phyloP scores from a whole-genome alignment of 192 early-diverging fungal genomes.

The Backusella tarrabulga region DNA sequence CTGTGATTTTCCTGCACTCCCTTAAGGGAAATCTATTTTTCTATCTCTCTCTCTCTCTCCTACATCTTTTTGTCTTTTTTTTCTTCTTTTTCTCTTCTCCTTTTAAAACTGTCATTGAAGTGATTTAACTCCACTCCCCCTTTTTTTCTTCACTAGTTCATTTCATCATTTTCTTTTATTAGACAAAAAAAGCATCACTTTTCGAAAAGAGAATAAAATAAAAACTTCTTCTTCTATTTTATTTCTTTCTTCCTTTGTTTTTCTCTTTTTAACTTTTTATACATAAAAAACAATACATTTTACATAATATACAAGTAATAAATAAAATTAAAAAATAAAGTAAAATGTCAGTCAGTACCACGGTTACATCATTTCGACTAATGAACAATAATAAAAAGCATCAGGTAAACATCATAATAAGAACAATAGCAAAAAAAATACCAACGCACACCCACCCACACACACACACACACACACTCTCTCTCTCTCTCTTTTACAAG shows the following conservation, averaged over 20 bases:
- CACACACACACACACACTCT: no score
- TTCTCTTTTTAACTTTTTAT: background rate
- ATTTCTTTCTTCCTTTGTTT: background rate
- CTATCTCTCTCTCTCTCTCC: background rate
- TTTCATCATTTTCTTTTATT: background rate
- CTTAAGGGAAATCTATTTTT: background rate
- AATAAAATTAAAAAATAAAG: background rate
- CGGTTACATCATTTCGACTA: background rate
- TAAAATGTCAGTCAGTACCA: background rate
- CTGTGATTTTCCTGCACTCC: slow-evolving; percentile 19
- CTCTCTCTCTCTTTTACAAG: background rate
- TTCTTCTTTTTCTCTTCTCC: background rate
- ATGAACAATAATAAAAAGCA: background rate
- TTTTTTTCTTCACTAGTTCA: background rate
- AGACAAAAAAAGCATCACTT: background rate
- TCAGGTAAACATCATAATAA: background rate
- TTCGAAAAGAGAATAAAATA: background rate
- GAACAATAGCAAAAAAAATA: background rate
- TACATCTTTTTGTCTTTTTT: background rate
- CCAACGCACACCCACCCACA: no score
- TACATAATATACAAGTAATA: background rate
- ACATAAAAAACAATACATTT: background rate
- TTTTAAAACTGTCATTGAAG: background rate
- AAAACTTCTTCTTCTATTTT: background rate
- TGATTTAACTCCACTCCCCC: background rate